Percentiles rank a stretch among this genome's conserved stretches.
phyloP scores from a whole-genome alignment of 192 early-diverging fungal species.

The Podila horticola region DNA sequence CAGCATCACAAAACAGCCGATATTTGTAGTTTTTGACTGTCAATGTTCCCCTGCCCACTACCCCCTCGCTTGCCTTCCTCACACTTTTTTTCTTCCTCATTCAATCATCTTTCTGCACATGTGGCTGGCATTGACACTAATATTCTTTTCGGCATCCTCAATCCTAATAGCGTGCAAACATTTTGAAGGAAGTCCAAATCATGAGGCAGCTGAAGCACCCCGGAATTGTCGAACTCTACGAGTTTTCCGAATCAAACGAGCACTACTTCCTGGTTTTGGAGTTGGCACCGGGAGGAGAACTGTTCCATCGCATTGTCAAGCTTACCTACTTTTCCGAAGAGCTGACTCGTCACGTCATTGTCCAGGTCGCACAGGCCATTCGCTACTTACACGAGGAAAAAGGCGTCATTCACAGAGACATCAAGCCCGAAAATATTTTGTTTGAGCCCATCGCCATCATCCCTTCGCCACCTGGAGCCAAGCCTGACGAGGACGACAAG shows the following conservation, averaged over 20 bases:
- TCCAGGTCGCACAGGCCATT: constrained; percentile 87
- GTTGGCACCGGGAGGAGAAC: constrained; percentile 87
- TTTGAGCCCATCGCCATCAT: constrained; percentile 77
- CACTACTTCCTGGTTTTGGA: constrained; percentile 86
- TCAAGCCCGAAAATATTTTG: constrained; percentile 93
- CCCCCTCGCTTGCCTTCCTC: not conserved
- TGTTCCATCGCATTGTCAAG: constrained; percentile 88
- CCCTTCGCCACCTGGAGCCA: constrained; percentile 53
- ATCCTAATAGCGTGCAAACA: constrained; percentile 72
- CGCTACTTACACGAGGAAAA: constrained; percentile 85
- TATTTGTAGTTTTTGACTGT: not conserved
- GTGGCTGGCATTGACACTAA: not conserved
- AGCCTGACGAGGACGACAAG: constrained; percentile 72
- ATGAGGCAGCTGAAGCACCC: constrained; percentile 82
- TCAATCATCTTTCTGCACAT: not conserved
- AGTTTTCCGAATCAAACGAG: constrained; percentile 80
- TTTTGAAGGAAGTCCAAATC: constrained; percentile 89
- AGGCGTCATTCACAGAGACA: constrained; percentile 90
- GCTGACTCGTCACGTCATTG: constrained; percentile 82
- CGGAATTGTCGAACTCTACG: constrained; percentile 79
- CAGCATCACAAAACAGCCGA: constrained; percentile 14
- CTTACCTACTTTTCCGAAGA: constrained; percentile 85
- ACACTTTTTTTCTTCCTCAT: not conserved
- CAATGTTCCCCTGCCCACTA: not conserved
- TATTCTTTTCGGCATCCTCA: not conserved